phyloP scores from a whole-genome alignment of 2,329 filamentous ascomycete genomes.

The Aspergillus cejpii region DNA sequence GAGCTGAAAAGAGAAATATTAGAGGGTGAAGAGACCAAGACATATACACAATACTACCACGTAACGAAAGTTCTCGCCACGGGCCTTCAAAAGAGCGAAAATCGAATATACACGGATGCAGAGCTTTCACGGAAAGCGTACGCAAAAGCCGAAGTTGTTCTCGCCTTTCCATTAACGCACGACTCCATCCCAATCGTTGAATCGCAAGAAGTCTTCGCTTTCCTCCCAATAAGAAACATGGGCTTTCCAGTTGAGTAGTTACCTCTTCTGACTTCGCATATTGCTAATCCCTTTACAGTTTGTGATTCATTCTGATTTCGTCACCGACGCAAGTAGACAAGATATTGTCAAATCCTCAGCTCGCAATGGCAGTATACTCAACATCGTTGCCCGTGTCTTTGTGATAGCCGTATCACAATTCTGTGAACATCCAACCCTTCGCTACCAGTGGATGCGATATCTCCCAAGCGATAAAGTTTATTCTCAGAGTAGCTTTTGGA shows the following conservation, averaged over 20 bases:
- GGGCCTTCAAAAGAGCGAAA: too few species aligned
- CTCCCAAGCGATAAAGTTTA: not conserved
- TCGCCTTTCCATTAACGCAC: conserved; percentile 2
- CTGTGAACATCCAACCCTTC: not conserved
- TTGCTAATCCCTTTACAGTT: conserved; percentile 2
- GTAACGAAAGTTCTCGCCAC: too few species aligned
- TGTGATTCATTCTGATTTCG: conserved; percentile 8
- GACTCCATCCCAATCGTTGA: not conserved
- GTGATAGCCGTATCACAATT: not conserved
- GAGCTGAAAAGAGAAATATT: too few species aligned
- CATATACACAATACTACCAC: too few species aligned
- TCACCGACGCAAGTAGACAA: conserved; percentile 5
- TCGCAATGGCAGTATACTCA: conserved; percentile 2
- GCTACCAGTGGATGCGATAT: conserved; percentile 3
- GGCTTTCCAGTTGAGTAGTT: conserved; percentile 4
- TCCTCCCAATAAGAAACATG: conserved; percentile 2
- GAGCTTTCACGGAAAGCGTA: too few species aligned
- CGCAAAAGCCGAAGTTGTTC: conserved; percentile 1
- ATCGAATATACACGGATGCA: too few species aligned
- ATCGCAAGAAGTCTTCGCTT: conserved; percentile 3
- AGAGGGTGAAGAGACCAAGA: too few species aligned
- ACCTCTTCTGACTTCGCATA: not conserved
- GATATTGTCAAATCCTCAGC: conserved; percentile 1
- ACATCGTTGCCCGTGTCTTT: conserved; percentile 1
- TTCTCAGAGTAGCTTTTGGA: too few species aligned